A percentile compares a stretch with the other conserved stretches of the same genome.
phyloP scores from a whole-genome alignment of 1,284 basidiomycete genomes.

The Vanrija sp. region DNA sequence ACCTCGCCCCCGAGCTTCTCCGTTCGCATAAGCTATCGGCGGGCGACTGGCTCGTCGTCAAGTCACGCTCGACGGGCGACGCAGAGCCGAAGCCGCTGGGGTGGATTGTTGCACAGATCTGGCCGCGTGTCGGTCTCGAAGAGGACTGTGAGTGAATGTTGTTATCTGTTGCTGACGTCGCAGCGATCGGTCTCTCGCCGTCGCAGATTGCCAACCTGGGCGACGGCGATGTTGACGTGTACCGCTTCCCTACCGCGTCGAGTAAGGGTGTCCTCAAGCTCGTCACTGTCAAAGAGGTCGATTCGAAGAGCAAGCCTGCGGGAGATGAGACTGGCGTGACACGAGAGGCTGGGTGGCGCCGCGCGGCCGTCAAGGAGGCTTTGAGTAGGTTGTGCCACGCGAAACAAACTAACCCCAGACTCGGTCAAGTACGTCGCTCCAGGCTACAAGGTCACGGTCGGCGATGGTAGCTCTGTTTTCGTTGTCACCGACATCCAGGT shows the following conservation, averaged over 20 bases:
- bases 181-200: constrained; percentile 22
- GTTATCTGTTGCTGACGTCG: not conserved
- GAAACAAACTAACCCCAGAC: constrained; percentile 51
- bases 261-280: constrained; percentile 22
- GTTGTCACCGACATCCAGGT: constrained; percentile 57
- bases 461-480: constrained; percentile 58
- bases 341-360: constrained; percentile 46
- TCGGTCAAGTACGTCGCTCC: constrained; percentile 67
- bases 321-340: constrained; percentile 18
- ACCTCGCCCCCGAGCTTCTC: constrained; percentile 39
- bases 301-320: not conserved
- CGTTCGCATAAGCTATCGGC: constrained; percentile 38
- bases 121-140: constrained; percentile 34
- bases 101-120: constrained; percentile 29
- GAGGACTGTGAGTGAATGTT: constrained; percentile 29
- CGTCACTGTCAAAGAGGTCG: constrained; percentile 20
- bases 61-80: not conserved
- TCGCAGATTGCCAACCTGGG: constrained; percentile 23
- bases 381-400: constrained; percentile 31
- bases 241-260: constrained; percentile 22
- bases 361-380: constrained; percentile 50
- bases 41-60: constrained; percentile 40
- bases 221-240: constrained; percentile 19
- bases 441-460: constrained; percentile 60
- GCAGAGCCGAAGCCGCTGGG: not conserved